These are phyloP conservation scores for Nevesoporus exiguus DNA, from an alignment of 768 basidiomycete genomes.

Conservation along the genomic window DNA sequence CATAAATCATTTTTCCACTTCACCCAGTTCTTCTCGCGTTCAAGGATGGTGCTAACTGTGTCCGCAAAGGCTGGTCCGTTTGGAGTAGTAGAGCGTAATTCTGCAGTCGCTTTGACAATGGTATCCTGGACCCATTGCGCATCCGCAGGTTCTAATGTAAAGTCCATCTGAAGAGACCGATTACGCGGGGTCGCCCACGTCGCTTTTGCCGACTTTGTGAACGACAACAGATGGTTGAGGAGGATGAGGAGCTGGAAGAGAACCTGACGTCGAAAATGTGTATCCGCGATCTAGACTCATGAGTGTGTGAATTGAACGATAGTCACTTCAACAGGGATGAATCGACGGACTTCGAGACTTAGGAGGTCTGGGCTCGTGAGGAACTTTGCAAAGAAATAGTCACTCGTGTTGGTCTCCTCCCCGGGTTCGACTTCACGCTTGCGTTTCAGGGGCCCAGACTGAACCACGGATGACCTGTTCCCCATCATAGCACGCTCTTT, in stretches of 20 bases:
- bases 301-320: constrained; percentile 9
- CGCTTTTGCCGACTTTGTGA: constrained; percentile 65
- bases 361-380: constrained; percentile 83
- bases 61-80: constrained; percentile 76
- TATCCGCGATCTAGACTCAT: constrained; percentile 70
- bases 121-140: constrained; percentile 77
- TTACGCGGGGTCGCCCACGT: constrained; percentile 63
- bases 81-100: constrained; percentile 71
- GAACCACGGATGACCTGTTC: constrained; percentile 46
- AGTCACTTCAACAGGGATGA: not conserved
- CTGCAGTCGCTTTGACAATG: constrained; percentile 48
- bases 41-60: constrained; percentile 65
- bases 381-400: constrained; percentile 94
- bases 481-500: constrained; percentile 90
- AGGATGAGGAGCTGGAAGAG: constrained; percentile 80
- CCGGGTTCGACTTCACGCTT: constrained; percentile 62
- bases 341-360: constrained; percentile 70
- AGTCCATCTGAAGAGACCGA: constrained; percentile 80
- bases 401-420: constrained; percentile 48
- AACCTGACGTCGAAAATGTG: constrained; percentile 90
- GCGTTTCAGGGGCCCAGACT: constrained; percentile 48
- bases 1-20: constrained; percentile 87
- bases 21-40: constrained; percentile 87
- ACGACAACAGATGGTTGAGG: constrained; percentile 70
- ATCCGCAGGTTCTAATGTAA: constrained; percentile 64